phyloP scores from a whole-genome alignment of 2,329 filamentous ascomycete species.

The Exophiala xenobiotica region DNA sequence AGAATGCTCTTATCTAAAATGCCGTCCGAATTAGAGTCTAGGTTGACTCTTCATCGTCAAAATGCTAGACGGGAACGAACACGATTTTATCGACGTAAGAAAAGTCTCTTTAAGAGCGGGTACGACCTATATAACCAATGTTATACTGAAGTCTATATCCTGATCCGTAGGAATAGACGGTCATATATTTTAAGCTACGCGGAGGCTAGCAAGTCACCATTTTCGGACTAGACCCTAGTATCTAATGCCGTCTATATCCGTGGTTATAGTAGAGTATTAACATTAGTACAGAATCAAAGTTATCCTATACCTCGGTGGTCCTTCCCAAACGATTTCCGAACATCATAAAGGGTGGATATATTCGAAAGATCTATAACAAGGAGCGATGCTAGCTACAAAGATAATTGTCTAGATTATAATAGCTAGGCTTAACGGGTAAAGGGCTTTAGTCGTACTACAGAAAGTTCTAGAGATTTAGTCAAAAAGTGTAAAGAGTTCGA shows the following conservation, averaged over 20 bases:
- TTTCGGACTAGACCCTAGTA: neutral
- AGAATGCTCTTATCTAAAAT: neutral
- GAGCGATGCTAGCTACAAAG: neutral
- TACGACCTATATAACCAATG: neutral
- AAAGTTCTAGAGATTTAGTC: neutral
- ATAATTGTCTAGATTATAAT: neutral
- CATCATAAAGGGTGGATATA: neutral
- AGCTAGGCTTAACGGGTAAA: neutral
- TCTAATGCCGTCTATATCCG: neutral
- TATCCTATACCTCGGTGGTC: neutral
- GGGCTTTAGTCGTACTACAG: neutral
- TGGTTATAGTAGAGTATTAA: neutral
- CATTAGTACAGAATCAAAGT: slow-evolving; percentile 2
- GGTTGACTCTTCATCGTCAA: neutral
- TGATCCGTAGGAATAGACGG: slow-evolving; percentile 2
- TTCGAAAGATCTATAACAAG: neutral
- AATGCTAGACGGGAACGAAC: slow-evolving; percentile 1
- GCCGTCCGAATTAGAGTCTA: neutral
- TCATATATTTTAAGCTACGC: slow-evolving; percentile 1
- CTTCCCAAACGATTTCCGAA: neutral
- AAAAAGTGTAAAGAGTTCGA: neutral
- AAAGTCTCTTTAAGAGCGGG: slow-evolving; percentile 2
- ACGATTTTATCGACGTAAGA: slow-evolving; percentile 3
- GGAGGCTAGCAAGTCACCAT: neutral
- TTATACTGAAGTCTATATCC: neutral